Conservation (phyloP, 805 yeast species). For the Naumovozyma baii region DNA sequence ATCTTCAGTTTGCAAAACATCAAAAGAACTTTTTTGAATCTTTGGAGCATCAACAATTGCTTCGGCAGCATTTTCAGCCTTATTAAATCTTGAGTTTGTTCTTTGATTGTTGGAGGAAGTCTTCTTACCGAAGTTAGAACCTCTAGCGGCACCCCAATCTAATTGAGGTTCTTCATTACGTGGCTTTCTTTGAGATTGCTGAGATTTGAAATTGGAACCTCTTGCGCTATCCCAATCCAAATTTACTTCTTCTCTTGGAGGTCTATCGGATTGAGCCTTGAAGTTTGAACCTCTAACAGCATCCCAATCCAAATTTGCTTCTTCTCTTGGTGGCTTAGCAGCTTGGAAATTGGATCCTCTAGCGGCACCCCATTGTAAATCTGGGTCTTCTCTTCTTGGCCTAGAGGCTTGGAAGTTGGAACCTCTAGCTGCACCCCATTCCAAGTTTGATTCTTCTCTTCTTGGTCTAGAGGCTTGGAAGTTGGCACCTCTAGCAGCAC, state of each 20-base stretch:
- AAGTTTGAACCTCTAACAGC: slow-evolving; percentile 33
- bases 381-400: slow-evolving; percentile 30
- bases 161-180: slow-evolving; percentile 33
- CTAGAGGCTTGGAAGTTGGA: slow-evolving; percentile 28
- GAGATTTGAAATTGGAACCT: slow-evolving; percentile 22
- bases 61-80: slow-evolving; percentile 12
- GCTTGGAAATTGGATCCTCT: slow-evolving; percentile 32
- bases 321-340: slow-evolving; percentile 31
- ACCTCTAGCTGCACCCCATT: slow-evolving; percentile 47
- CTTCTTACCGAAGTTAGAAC: slow-evolving; percentile 24
- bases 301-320: slow-evolving; percentile 55
- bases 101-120: slow-evolving; percentile 1
- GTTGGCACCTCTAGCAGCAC: slow-evolving; percentile 32
- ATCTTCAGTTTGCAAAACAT: slow-evolving; percentile 42
- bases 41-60: slow-evolving; percentile 27
- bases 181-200: slow-evolving; percentile 18
- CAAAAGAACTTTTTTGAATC: slow-evolving; percentile 38
- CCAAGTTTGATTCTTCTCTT: slow-evolving; percentile 36
- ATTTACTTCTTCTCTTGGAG: slow-evolving; percentile 32
- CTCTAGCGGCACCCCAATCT: slow-evolving; percentile 38
- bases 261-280: slow-evolving; percentile 21
- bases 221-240: slow-evolving; percentile 35
- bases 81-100: slow-evolving; percentile 8
- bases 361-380: slow-evolving; percentile 27
- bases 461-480: slow-evolving; percentile 23